phyloP scores from a whole-genome alignment of 139 green algal species.

The Bryopsis sp. region DNA sequence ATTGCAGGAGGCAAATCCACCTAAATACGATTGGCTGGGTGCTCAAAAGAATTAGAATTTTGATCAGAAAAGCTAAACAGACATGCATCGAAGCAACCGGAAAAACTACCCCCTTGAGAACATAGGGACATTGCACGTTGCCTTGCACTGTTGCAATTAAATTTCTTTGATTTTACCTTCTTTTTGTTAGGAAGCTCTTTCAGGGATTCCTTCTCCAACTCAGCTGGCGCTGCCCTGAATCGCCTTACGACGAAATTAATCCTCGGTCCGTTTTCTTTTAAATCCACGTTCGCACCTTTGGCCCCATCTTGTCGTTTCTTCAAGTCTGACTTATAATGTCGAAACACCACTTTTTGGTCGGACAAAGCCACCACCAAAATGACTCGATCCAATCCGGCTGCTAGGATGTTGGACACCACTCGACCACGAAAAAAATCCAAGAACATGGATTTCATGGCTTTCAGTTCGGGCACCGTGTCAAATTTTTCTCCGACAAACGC shows the following conservation, averaged over 20 bases:
- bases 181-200: slow-evolving; percentile 56
- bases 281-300: slow-evolving; percentile 59
- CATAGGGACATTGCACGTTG: too few relatives aligned
- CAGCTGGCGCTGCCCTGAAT: slow-evolving; percentile 36
- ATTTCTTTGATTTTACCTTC: too few relatives aligned
- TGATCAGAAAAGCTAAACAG: too few relatives aligned
- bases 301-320: slow-evolving; percentile 63
- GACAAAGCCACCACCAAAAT: slow-evolving; percentile 15
- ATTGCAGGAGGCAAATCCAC: too few relatives aligned
- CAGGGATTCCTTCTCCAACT: slow-evolving; percentile 76
- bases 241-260: slow-evolving; percentile 70
- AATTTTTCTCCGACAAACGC: slow-evolving; percentile 83
- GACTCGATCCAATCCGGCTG: slow-evolving; percentile 13
- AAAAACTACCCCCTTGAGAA: too few relatives aligned
- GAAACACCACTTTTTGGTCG: slow-evolving; percentile 44
- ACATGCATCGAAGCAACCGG: too few relatives aligned
- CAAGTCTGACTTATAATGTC: slow-evolving; percentile 63
- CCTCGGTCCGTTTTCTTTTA: slow-evolving; percentile 74
- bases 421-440: slow-evolving; percentile 81
- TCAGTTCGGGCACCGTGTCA: slow-evolving; percentile 50
- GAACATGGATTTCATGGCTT: slow-evolving; percentile 62
- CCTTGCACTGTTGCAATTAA: too few relatives aligned
- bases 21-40: too few relatives aligned
- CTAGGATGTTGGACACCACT: slow-evolving; percentile 30
- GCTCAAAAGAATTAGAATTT: too few relatives aligned